phyloP scores from a whole-genome alignment of 1,139 yeast species.

The Yamadazyma triangularis region DNA sequence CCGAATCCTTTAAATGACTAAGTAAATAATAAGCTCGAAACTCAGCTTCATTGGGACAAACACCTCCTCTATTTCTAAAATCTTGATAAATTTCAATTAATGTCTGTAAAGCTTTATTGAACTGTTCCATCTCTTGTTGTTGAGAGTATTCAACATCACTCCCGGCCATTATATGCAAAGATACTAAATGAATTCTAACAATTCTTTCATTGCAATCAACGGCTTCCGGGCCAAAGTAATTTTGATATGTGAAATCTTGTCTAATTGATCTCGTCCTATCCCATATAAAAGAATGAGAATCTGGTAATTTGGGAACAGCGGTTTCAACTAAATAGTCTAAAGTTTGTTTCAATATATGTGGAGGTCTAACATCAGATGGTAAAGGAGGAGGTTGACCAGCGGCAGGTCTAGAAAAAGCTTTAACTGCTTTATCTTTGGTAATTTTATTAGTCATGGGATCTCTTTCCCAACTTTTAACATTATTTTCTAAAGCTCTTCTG shows the following conservation, averaged over 20 bases:
- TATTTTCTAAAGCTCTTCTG: constrained; percentile 82
- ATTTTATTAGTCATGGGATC: constrained; percentile 63
- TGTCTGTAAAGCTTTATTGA: constrained; percentile 88
- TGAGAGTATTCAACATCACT: constrained; percentile 75
- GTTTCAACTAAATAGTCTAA: constrained; percentile 66
- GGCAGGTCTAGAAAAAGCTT: constrained; percentile 94
- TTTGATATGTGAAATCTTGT: constrained; percentile 95
- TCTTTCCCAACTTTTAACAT: constrained; percentile 75
- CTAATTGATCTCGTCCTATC: constrained; percentile 97
- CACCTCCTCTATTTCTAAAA: constrained; percentile 64
- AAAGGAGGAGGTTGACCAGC: constrained; percentile 98
- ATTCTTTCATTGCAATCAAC: constrained; percentile 89
- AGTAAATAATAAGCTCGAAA: constrained; percentile 84
- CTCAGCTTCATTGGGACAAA: constrained; percentile 84
- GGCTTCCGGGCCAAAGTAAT: constrained; percentile 90
- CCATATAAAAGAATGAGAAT: constrained; percentile 92
- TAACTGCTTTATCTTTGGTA: constrained; percentile 63
- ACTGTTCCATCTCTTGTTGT: constrained; percentile 93
- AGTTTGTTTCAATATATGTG: constrained; percentile 61
- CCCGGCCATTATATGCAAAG: constrained; percentile 84
- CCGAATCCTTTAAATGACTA: constrained; percentile 81
- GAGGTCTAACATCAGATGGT: constrained; percentile 97
- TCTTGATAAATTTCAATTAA: constrained; percentile 84
- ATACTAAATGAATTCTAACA: constrained; percentile 80
- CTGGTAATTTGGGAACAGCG: constrained; percentile 65